Base-by-base conservation (phyloP, 2,329 filamentous ascomycete species). In the Leptodontidium sp. region DNA sequence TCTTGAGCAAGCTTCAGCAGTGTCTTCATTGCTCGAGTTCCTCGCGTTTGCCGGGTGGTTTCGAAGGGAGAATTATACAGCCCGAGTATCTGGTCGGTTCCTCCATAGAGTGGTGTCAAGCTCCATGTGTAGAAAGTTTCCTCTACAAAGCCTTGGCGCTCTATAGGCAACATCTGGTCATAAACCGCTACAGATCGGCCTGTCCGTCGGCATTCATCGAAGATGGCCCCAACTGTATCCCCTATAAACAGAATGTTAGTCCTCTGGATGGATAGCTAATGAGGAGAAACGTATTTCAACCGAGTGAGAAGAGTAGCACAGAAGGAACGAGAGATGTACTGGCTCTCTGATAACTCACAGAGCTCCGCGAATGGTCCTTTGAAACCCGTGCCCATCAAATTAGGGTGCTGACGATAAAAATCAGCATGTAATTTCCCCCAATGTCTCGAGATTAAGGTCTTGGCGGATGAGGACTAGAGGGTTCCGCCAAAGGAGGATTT, bases 91-190 rank as follows among this genome's bases (percentile, higher is more conserved):
- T 86, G 86, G 2, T 91, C 91, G 59, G 93, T 90, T 26, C 85
- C 84, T 8, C 91, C 92, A 1, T 94, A 88, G 70, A 95, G 84
- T 0, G 93, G 93, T 17, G 94, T 91, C 57, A 95, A 88, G 1
- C 88, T 91, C 92, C 92, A 95, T 14, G 91, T 92, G 77, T 94
- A 95, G 77, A 92, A 95, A 0, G 91, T 90, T 77, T 96, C 93
- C 78, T 96, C 92, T 0, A 92, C 79, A 71, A 88, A 93, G 0
- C 89, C 87, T 70, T 87, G 86, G 8, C 93, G 87, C 47, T 86
- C 83, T 49, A 96, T 86, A 73, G 93, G 93, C 1, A 95, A 81
- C 70, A 88, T 88, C 70, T 95, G 91, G 74, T 95, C 92, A 70
- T 93, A 88, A 77, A 93, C 93, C 3, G 67, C 64, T 0, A 90